These are phyloP conservation scores for Picea sitchensis DNA, from an alignment of 75 land plant genomes.

Conservation along the genomic window DNA sequence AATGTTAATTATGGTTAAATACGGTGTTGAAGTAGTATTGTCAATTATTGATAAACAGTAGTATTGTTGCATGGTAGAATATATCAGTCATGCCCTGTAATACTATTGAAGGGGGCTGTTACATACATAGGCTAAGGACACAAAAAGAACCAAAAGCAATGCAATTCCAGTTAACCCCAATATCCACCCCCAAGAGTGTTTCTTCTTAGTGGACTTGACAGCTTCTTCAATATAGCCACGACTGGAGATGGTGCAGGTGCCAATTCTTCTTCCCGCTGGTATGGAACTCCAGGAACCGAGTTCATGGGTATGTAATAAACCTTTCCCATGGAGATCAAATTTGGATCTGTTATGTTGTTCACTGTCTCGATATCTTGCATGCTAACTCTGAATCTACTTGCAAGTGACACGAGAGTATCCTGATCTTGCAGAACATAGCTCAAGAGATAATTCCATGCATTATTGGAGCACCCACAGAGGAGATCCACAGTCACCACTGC, in stretches of 20 bases:
- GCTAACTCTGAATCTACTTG: slow-evolving; percentile 63
- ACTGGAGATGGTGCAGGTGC: no score
- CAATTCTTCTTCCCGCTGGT: no score
- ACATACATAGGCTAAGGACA: background rate
- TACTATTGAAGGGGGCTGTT: no score
- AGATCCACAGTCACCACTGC: slow-evolving; percentile 47
- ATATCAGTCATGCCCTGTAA: no score
- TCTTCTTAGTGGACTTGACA: background rate
- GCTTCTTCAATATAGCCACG: background rate
- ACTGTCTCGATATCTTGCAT: slow-evolving; percentile 58
- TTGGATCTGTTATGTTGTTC: slow-evolving; percentile 54
- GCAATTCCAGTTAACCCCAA: slow-evolving; percentile 8
- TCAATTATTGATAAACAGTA: no score
- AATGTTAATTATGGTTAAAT: no score
- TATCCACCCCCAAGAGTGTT: slow-evolving; percentile 1
- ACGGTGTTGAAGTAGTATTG: no score
- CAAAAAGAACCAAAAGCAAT: background rate
- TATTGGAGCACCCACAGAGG: slow-evolving; percentile 75
- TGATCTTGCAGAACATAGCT: slow-evolving; percentile 55
- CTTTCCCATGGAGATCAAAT: slow-evolving; percentile 34
- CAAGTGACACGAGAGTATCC: slow-evolving; percentile 47
- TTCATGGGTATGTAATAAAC: slow-evolving; percentile 64
- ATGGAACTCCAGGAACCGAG: slow-evolving; percentile 14
- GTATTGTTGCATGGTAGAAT: no score
- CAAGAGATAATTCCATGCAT: slow-evolving; percentile 67